Evolutionary conservation across 805 yeast genomes (phyloP), one percentile per base, ranked within the genome.

Genomic region (Wickerhamiella sorbophila): DNA sequence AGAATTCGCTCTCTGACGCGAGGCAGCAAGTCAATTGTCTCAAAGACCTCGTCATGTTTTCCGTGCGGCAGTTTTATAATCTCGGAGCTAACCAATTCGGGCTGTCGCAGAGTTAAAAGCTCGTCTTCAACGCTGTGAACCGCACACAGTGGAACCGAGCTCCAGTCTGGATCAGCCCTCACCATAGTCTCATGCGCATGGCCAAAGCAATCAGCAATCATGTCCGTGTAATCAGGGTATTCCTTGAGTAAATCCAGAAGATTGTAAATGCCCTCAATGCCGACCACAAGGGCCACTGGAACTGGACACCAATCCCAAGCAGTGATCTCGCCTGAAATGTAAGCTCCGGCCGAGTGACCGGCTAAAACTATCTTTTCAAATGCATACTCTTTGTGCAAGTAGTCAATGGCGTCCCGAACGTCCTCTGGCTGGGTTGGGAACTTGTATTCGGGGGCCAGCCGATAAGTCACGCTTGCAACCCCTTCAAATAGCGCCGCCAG

Each of bases 261-360:
- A 48, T 78, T 71, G 57, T 70, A 81, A 39, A 84, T 83, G 0
- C 94, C 94, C 52, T 82, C 94, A 1, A 79, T 52, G 3, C 51
- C 46, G 16, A 55, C 34, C 2, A 53, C 31, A 27, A 16, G 34
- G 1, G 17, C 12, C 15, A 18, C 34, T 6, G 41, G 36, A 3
- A 10, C 27, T 5, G 12, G 31, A 6, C 10, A 42, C 31, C 20
- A 10, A 12, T 6, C 12, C 17, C 22, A 38, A 15, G n/a, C 17
- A 12, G 40, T 36, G 3, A 43, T 31, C 44, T 80, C 87, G 29
- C 76, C 62, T 4, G 69, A 62, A 37, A 81, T 53, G 1, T 81
- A 75, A 1, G 87, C 83, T 2, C 95, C 95, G 4, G 76, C 91
- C 1, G 91, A 79, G 60, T 84, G 94, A 0, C 94, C 95, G 9